Evolutionary conservation across 208 protist species (phyloP).

Genomic region (Balamuthia mandrillaris): DNA sequence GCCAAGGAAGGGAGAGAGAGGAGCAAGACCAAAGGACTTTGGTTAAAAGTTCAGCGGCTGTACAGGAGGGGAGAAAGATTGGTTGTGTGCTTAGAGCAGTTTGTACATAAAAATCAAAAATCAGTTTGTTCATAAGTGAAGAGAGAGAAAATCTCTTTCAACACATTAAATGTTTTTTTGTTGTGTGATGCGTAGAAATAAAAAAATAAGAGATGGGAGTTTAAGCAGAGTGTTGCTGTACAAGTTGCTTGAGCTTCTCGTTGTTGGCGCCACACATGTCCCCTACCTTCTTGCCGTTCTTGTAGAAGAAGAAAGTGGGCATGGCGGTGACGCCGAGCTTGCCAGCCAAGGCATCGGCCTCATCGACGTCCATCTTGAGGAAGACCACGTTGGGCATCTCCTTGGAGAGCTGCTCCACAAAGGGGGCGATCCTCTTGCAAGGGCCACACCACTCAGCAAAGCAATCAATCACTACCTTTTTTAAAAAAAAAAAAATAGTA

Average conservation of each 20-base stretch:
- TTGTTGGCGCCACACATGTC: constrained; percentile 50
- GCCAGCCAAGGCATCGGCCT: constrained; percentile 12
- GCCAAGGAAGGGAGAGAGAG: too few species aligned
- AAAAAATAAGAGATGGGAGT: too few species aligned
- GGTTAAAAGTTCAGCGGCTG: too few species aligned
- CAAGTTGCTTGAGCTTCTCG: constrained; percentile 34
- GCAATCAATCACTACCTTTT: constrained; percentile 56
- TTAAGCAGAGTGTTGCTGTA: too few species aligned
- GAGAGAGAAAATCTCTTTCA: too few species aligned
- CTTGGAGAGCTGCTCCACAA: neutral
- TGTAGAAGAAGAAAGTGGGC: constrained; percentile 61
- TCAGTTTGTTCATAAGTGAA: too few species aligned
- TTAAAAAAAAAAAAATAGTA: constrained; percentile 1
- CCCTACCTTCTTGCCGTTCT: constrained; percentile 46
- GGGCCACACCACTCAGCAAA: constrained; percentile 57
- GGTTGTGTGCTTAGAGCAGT: too few species aligned
- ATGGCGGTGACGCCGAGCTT: constrained; percentile 34
- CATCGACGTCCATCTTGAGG: constrained; percentile 61
- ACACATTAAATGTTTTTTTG: too few species aligned
- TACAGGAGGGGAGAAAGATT: too few species aligned
- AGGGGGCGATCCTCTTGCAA: constrained; percentile 50
- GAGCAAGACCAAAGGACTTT: too few species aligned
- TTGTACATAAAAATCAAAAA: too few species aligned
- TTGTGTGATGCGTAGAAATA: too few species aligned
- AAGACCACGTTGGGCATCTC: constrained; percentile 49